Conservation (phyloP, 2,329 filamentous ascomycete species). For the Aureobasidium melanogenum region DNA sequence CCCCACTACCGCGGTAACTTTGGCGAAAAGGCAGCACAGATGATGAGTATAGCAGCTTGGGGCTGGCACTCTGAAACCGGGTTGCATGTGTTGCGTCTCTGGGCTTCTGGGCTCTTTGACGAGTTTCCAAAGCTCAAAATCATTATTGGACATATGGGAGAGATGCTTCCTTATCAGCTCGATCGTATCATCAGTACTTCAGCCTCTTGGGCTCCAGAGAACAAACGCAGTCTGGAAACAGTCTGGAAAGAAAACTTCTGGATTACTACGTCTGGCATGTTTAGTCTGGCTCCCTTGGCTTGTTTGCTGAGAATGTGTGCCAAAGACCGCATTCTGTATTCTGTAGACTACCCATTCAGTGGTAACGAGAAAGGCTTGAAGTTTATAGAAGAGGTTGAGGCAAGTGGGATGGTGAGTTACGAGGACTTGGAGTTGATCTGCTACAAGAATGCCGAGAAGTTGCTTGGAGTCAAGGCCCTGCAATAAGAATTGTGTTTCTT, state of each 20-base stretch:
- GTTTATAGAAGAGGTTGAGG: conserved; percentile 43
- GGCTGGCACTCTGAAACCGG: conserved; percentile 46
- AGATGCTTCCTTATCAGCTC: conserved; percentile 50
- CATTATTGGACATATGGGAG: conserved; percentile 48
- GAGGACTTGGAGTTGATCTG: conserved; percentile 43
- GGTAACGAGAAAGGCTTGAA: conserved; percentile 41
- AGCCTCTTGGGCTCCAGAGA: conserved; percentile 19
- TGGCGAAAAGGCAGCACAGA: conserved; percentile 20
- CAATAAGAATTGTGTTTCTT: too few species aligned
- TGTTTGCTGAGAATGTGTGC: conserved; percentile 28
- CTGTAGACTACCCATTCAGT: conserved; percentile 52
- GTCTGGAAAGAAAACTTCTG: conserved; percentile 45
- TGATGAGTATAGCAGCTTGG: conserved; percentile 36
- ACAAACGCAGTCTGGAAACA: conserved; percentile 31
- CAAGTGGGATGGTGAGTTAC: conserved; percentile 41
- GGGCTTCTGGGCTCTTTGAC: conserved; percentile 47
- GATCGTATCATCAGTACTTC: conserved; percentile 33
- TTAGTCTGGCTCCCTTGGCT: conserved; percentile 42
- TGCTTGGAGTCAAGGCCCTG: conserved; percentile 30
- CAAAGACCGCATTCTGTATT: conserved; percentile 46
- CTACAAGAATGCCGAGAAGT: conserved; percentile 42
- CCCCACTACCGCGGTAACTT: conserved; percentile 33
- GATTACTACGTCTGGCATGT: conserved; percentile 52
- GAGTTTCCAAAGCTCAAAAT: conserved; percentile 45
- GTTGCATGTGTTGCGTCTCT: conserved; percentile 42